Evolutionary conservation across 1,139 yeast species (phyloP).

Genomic region (Kodamaea plutei): DNA sequence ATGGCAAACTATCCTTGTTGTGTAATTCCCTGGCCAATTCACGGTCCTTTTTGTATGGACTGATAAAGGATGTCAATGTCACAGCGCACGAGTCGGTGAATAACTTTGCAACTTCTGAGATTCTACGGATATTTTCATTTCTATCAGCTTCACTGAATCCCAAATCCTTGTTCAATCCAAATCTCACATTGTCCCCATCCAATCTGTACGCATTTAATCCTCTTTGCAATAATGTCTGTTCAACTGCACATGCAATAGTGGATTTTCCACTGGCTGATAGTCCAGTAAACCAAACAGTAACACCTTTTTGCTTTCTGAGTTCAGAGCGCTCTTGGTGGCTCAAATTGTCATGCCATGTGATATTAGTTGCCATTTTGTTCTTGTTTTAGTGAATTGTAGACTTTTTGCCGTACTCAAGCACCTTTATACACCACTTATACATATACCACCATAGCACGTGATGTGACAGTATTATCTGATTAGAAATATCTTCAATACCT

Average conservation of each 20-base stretch:
- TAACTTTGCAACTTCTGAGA: slow-evolving; percentile 84
- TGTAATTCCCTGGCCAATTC: slow-evolving; percentile 82
- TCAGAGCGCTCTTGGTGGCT: slow-evolving; percentile 74
- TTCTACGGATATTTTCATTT: slow-evolving; percentile 90
- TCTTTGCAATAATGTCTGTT: slow-evolving; percentile 67
- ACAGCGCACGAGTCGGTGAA: slow-evolving; percentile 87
- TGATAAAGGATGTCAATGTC: slow-evolving; percentile 85
- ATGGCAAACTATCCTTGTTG: slow-evolving; percentile 68
- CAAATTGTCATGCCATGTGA: slow-evolving; percentile 92
- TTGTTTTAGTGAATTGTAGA: too few relatives aligned
- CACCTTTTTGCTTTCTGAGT: slow-evolving; percentile 77
- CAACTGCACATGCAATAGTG: slow-evolving; percentile 92
- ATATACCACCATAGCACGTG: slow-evolving; percentile 15
- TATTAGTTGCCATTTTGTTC: slow-evolving; percentile 82
- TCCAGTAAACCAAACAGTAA: slow-evolving; percentile 93
- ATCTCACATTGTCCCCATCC: slow-evolving; percentile 93
- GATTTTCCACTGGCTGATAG: slow-evolving; percentile 93
- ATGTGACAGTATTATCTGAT: too few relatives aligned
- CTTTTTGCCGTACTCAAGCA: too few relatives aligned
- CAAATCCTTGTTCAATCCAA: slow-evolving; percentile 89
- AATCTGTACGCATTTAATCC: slow-evolving; percentile 76
- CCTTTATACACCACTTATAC: too few relatives aligned
- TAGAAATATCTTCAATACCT: too few relatives aligned
- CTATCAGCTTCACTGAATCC: slow-evolving; percentile 91
- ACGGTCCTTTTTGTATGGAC: slow-evolving; percentile 85